phyloP scores from a whole-genome alignment of 1,139 yeast genomes.

The Diutina scorzettiae region DNA sequence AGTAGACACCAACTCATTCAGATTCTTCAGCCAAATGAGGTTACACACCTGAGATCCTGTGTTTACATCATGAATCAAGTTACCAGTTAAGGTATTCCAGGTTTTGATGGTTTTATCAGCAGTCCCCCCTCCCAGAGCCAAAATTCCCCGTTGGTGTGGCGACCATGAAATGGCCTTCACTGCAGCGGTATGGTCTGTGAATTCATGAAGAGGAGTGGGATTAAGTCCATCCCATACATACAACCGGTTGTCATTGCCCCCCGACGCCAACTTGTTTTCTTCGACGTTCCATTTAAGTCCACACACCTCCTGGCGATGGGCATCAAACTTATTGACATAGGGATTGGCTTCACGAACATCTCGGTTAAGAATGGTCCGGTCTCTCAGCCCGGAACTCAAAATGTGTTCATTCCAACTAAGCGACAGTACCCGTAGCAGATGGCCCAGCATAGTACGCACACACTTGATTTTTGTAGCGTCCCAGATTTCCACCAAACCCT shows the following conservation, averaged over 20 bases:
- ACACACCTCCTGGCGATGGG: conserved; percentile 91
- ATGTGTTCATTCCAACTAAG: conserved; percentile 93
- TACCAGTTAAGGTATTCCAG: conserved; percentile 85
- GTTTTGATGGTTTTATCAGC: conserved; percentile 84
- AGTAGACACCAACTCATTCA: conserved; percentile 86
- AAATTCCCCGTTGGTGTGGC: conserved; percentile 86
- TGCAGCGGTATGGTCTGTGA: conserved; percentile 85
- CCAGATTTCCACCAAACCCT: conserved; percentile 90
- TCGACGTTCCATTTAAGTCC: conserved; percentile 91
- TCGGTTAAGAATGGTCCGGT: conserved; percentile 71
- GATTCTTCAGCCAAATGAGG: conserved; percentile 83
- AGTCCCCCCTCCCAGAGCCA: conserved; percentile 97
- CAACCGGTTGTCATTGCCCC: conserved; percentile 85
- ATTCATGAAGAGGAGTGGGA: conserved; percentile 57
- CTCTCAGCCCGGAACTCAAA: conserved; percentile 79
- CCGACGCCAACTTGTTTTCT: conserved; percentile 79
- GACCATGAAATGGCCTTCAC: conserved; percentile 97
- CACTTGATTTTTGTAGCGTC: conserved; percentile 81
- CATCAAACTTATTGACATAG: conserved; percentile 55
- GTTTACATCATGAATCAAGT: conserved; percentile 62
- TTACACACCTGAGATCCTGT: conserved; percentile 97
- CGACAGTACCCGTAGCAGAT: conserved; percentile 71
- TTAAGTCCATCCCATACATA: conserved; percentile 80
- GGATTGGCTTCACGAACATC: conserved; percentile 88
- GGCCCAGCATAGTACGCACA: conserved; percentile 88